These are phyloP conservation scores for Lophiotrema nucula DNA, from an alignment of 495 filamentous ascomycete species.

Conservation along the genomic window DNA sequence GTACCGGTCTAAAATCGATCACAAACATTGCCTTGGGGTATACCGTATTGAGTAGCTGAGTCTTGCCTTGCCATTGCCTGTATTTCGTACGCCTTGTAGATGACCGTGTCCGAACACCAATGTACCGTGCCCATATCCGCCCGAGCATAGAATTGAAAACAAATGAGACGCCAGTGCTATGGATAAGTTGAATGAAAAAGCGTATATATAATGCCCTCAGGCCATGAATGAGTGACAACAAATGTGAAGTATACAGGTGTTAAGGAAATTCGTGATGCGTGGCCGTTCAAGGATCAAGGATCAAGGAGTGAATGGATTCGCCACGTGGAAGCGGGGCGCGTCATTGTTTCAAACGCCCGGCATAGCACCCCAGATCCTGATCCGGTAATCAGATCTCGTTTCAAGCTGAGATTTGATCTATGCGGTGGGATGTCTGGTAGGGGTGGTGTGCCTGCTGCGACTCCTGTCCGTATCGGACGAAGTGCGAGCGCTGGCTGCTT, in stretches of 20 bases:
- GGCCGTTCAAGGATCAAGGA: background rate
- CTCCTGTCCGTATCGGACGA: background rate
- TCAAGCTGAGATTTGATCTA: too few relatives aligned
- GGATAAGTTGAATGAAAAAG: too few relatives aligned
- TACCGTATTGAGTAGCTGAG: too few relatives aligned
- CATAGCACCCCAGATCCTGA: too few relatives aligned
- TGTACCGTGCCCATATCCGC: too few relatives aligned
- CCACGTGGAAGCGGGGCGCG: background rate
- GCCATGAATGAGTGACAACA: background rate
- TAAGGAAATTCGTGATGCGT: background rate
- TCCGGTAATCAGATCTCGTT: too few relatives aligned
- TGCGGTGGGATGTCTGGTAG: background rate
- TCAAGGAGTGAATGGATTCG: background rate
- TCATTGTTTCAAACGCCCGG: background rate
- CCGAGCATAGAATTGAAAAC: too few relatives aligned
- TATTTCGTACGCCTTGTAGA: too few relatives aligned
- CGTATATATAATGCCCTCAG: background rate
- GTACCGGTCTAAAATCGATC: background rate
- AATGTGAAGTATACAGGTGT: background rate
- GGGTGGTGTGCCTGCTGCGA: background rate
- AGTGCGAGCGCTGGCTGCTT: slow-evolving; percentile 1
- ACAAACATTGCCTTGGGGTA: background rate
- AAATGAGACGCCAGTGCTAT: too few relatives aligned
- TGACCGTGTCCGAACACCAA: too few relatives aligned
- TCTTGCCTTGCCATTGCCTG: too few relatives aligned